Conservation (phyloP, 768 basidiomycete genomes). For the Trametes punicea region DNA sequence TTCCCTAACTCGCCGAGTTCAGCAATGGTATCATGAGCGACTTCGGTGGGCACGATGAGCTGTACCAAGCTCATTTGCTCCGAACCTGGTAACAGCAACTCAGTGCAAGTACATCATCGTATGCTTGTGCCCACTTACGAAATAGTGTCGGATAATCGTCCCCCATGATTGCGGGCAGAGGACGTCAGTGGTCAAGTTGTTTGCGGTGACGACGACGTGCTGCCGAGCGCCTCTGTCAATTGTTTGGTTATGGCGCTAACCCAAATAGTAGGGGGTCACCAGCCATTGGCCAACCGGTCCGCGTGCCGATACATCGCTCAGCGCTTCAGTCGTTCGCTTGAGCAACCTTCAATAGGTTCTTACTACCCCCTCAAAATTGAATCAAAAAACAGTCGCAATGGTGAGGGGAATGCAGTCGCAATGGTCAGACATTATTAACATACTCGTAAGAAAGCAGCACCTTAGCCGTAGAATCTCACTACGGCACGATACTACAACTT, state of each 20-base stretch:
- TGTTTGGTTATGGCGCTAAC: constrained; percentile 7
- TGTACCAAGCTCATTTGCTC: constrained; percentile 98
- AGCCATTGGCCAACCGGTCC: too few species aligned
- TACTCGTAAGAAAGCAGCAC: too few species aligned
- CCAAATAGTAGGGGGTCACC: background rate
- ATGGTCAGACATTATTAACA: too few species aligned
- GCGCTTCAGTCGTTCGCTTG: too few species aligned
- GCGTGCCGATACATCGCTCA: too few species aligned
- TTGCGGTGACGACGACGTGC: constrained; percentile 3
- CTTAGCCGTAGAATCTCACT: too few species aligned
- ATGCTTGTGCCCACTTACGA: constrained; percentile 50
- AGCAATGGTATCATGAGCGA: constrained; percentile 93
- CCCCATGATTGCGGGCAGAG: constrained; percentile 47
- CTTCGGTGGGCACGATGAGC: constrained; percentile 95
- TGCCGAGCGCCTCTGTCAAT: too few species aligned
- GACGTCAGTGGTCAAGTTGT: constrained; percentile 12
- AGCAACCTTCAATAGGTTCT: too few species aligned
- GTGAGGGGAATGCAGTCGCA: too few species aligned
- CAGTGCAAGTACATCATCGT: constrained; percentile 8
- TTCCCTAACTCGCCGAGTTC: constrained; percentile 94
- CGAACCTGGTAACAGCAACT: constrained; percentile 58
- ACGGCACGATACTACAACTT: too few species aligned
- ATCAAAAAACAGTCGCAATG: too few species aligned
- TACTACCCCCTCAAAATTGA: too few species aligned
- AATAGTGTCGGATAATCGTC: constrained; percentile 83